A percentile compares a stretch with the other conserved stretches of the same genome.
These are phyloP conservation scores for Sextonia rubra DNA, from an alignment of 164 flowering plant genomes.

Conservation along the genomic window DNA sequence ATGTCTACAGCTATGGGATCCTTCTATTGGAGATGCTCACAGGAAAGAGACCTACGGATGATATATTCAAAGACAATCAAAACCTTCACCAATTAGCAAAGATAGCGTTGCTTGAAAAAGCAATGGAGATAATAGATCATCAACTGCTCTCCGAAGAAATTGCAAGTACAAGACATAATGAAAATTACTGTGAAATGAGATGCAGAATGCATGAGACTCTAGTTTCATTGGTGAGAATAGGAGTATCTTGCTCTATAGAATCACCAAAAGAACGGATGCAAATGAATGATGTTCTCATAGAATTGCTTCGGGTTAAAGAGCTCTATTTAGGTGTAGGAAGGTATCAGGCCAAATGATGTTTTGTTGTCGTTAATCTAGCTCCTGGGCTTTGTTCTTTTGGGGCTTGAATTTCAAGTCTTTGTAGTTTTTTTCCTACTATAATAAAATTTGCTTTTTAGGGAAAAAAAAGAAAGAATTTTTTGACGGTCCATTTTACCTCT, in stretches of 20 bases:
- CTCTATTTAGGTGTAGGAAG: neutral
- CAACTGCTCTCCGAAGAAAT: neutral
- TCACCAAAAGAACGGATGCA: neutral
- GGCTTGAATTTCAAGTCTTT: too few species aligned
- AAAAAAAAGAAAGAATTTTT: too few species aligned
- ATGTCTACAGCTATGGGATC: conserved; percentile 31
- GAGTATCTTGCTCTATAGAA: neutral
- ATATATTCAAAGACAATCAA: conserved; percentile 1
- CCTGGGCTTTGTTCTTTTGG: too few species aligned
- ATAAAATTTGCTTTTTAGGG: too few species aligned
- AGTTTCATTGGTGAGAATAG: neutral
- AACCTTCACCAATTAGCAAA: neutral
- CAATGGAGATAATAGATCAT: conserved; percentile 1
- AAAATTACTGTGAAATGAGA: neutral
- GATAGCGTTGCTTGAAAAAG: neutral
- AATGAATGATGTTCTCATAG: neutral
- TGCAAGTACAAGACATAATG: neutral
- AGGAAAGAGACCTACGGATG: conserved; percentile 30
- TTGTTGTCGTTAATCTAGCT: too few species aligned
- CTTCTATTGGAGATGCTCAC: conserved; percentile 30
- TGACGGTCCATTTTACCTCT: neutral
- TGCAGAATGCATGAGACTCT: neutral
- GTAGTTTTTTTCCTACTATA: too few species aligned
- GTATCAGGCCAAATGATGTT: neutral
- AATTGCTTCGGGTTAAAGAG: neutral